Evolutionary conservation across 208 protist genomes (phyloP), one percentile per base, ranked within the genome.

Genomic region (Leishmania tarentolae): DNA sequence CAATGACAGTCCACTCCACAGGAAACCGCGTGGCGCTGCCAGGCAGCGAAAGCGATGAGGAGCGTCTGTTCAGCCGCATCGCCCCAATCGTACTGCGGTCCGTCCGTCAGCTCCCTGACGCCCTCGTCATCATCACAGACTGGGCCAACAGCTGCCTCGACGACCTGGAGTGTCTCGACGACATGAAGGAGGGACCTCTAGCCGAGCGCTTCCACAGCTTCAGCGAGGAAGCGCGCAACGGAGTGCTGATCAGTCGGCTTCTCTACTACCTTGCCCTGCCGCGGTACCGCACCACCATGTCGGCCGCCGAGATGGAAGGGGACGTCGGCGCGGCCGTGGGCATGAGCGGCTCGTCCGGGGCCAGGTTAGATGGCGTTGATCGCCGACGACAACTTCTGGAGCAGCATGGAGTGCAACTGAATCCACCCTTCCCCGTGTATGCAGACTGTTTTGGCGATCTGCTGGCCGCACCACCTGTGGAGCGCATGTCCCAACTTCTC

Each of bases 201-300:
- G 90, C 94, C 9, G 81, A 76, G 69, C 92, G 93, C 75, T 93
- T 97, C 82, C 66, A 63, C 66, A 85, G 82, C 78, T 96, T 98
- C 80, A 93, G 88, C n/a, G 91, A 96, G 71, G 94, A 98, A 82
- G 81, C 86, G 42, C 91, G 93, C 50, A 96, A 89, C 80, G 95
- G 93, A 35, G 85, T 96, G 37, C 81, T 98, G 37, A 66, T 98
- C 31, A 97, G 93, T 74, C 92, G 95, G 0, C 84, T 98, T 71
- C 87, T 98, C 44, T 98, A 94, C 78, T 98, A 98, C 83, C 84
- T 98, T 24, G 92, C 95, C 42, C 82, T 98, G 15, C 95, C 95
- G 19, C 91, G 93, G 19, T 98, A 97, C 83, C 83, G 91, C 65
- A 80, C 82, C 46, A 85, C 57, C 79, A 79, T 57, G 61, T 82